Evolutionary conservation across 106 monocot species (phyloP).

Genomic region (Posidonia australis): DNA sequence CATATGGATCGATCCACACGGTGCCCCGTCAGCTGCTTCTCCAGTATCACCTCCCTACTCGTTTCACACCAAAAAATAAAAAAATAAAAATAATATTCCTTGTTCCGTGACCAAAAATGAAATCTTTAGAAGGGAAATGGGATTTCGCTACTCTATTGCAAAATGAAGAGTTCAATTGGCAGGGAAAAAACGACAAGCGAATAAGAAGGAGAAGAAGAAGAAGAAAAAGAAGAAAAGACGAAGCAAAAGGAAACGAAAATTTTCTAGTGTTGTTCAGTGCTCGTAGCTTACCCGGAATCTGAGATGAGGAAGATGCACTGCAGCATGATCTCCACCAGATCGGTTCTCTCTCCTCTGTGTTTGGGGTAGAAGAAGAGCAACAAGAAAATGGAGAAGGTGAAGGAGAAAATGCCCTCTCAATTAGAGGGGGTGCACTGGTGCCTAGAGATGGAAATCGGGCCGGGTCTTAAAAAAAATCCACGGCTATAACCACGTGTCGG

Average conservation of each 20-base stretch:
- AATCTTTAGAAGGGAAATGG: no score
- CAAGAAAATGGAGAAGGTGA: no score
- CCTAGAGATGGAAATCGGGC: no score
- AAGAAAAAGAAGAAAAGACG: not conserved
- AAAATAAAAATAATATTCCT: not conserved
- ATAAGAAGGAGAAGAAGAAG: not conserved
- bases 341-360: no score
- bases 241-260: not conserved
- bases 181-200: not conserved
- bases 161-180: not conserved
- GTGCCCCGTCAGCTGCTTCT: constrained; percentile 87
- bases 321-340: constrained; percentile 51
- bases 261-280: not conserved
- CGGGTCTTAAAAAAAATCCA: no score
- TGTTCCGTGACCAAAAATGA: no score
- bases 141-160: not conserved
- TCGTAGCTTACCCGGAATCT: constrained; percentile 55
- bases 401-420: no score
- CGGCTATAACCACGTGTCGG: no score
- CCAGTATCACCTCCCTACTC: constrained; percentile 87
- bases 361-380: no score
- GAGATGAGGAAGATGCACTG: constrained; percentile 89
- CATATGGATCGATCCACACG: constrained; percentile 84
- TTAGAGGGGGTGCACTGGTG: no score
- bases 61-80: not conserved